Base-by-base conservation (phyloP, 2,329 filamentous ascomycete genomes). In the Alternaria consortialis region DNA sequence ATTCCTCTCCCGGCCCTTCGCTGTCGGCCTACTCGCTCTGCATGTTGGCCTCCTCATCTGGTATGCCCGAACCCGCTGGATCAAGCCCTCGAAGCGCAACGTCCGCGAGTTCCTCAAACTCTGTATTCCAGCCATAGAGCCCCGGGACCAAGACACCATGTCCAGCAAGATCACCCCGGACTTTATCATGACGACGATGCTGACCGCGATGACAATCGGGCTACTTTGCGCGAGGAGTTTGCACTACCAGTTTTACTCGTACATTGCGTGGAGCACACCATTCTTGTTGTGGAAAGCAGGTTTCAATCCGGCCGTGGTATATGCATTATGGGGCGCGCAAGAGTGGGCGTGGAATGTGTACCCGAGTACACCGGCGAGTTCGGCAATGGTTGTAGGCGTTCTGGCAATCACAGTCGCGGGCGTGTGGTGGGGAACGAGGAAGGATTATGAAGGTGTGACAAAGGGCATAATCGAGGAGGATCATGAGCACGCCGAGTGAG, bases 291-390 rank as follows among this genome's bases (percentile, higher is more conserved):
- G 93, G 93, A 87, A 88, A 72, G 87, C 89, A 56, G 89, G 90
- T 1, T 81, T 89, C 62, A 88, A 90, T 70, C 90, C 91, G 0
- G 74, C 90, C 11, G 72, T 90, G 32, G 86, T 93, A 68, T 90
- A 90, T 72, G 80, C 80, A 4, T 79, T 94, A 9, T 97, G 92
- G 91, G 85, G 84, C 3, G 84, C 87, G 60, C 94, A 97, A 79
- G 94, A 97, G 78, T 94, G 91, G 89, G 92, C 91, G 12, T 97
- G 94, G 94, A 97, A 97, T 70, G 88, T 94, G 9, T 97, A 91
- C 75, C 94, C 94, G n/a, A 97, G 93, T 75, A 91, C 89, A 34
- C 79, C 84, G 56, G 65, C 75, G 36, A 91, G 89, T 76, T 91
- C 90, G 6, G 78, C 80, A 64, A 81, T 85, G 6, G 94, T 93